Percentiles rank a stretch among this genome's conserved stretches.
phyloP scores from a whole-genome alignment of 495 filamentous ascomycete genomes.

The Opeltia flavorubescens region DNA sequence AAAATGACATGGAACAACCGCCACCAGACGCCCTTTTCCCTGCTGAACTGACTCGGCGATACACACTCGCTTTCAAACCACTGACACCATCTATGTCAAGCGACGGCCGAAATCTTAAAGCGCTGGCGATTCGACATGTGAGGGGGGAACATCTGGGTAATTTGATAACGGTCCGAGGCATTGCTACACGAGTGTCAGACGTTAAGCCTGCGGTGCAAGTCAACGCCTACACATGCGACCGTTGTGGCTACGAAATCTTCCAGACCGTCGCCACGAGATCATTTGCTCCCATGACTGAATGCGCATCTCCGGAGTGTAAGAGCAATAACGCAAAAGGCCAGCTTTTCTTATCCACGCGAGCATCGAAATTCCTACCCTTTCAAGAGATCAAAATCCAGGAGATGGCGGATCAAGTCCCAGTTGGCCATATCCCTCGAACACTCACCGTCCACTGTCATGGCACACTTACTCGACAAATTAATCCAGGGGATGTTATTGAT shows the following conservation, averaged over 20 bases:
- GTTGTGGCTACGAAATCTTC: conserved; percentile 93
- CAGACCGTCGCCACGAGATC: conserved; percentile 88
- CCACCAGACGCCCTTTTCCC: conserved; percentile 55
- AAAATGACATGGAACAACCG: conserved; percentile 48
- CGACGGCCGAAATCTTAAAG: conserved; percentile 51
- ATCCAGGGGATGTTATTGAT: conserved; percentile 88
- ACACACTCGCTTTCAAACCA: conserved; percentile 91
- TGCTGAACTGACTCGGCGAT: conserved; percentile 79
- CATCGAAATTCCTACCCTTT: conserved; percentile 93
- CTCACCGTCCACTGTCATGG: conserved; percentile 86
- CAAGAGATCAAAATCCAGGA: conserved; percentile 99
- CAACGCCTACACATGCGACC: conserved; percentile 93
- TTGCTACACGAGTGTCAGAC: conserved; percentile 88
- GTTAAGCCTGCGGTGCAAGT: conserved; percentile 96
- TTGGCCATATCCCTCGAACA: conserved; percentile 88
- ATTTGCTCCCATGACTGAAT: conserved; percentile 71
- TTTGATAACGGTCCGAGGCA: conserved; percentile 88
- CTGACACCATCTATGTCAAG: conserved; percentile 55
- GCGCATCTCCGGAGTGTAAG: conserved; percentile 76
- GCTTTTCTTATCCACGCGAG: conserved; percentile 80
- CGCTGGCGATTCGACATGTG: conserved; percentile 84
- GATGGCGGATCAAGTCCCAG: conserved; percentile 93
- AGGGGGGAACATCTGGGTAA: conserved; percentile 82
- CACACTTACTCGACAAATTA: conserved; percentile 66
- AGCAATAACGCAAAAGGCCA: conserved; percentile 86